These are phyloP conservation scores for Geotrichum carabidarum DNA, from an alignment of 1,139 yeast species.

Conservation along the genomic window DNA sequence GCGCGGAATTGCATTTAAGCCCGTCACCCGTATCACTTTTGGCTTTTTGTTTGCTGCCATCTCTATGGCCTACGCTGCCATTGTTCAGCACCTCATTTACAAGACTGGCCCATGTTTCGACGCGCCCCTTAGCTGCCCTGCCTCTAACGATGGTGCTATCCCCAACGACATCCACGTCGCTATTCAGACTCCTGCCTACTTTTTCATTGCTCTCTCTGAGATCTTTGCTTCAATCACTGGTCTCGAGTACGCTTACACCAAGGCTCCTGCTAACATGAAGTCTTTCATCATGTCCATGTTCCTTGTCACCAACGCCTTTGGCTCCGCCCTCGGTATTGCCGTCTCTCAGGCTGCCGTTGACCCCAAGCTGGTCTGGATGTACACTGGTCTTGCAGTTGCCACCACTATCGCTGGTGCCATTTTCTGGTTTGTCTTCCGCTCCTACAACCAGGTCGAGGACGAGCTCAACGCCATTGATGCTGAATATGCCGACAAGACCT, in stretches of 20 bases:
- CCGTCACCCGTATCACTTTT: slow-evolving; percentile 66
- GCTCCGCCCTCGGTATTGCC: slow-evolving; percentile 70
- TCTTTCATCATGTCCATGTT: slow-evolving; percentile 61
- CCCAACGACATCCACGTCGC: slow-evolving; percentile 59
- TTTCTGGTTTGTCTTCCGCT: slow-evolving; percentile 59
- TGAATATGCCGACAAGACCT: slow-evolving; percentile 32
- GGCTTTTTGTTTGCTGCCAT: slow-evolving; percentile 71
- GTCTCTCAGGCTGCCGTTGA: slow-evolving; percentile 59
- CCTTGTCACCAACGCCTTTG: slow-evolving; percentile 58
- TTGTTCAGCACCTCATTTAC: slow-evolving; percentile 71
- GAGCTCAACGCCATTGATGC: slow-evolving; percentile 55
- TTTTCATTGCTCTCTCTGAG: slow-evolving; percentile 58
- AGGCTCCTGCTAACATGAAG: slow-evolving; percentile 63
- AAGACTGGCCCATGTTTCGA: slow-evolving; percentile 72
- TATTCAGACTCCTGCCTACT: slow-evolving; percentile 59
- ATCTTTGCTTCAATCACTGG: slow-evolving; percentile 65
- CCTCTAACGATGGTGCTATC: slow-evolving; percentile 34
- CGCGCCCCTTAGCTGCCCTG: slow-evolving; percentile 44
- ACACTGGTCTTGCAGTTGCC: slow-evolving; percentile 56
- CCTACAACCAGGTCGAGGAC: slow-evolving; percentile 56
- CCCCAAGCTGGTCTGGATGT: slow-evolving; percentile 67
- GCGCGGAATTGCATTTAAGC: slow-evolving; percentile 40
- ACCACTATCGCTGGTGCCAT: slow-evolving; percentile 55
- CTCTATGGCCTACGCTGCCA: slow-evolving; percentile 77
- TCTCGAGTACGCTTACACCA: slow-evolving; percentile 63